Conservation (phyloP, 306 rosid species). For the Pyrus bretschneideri region DNA sequence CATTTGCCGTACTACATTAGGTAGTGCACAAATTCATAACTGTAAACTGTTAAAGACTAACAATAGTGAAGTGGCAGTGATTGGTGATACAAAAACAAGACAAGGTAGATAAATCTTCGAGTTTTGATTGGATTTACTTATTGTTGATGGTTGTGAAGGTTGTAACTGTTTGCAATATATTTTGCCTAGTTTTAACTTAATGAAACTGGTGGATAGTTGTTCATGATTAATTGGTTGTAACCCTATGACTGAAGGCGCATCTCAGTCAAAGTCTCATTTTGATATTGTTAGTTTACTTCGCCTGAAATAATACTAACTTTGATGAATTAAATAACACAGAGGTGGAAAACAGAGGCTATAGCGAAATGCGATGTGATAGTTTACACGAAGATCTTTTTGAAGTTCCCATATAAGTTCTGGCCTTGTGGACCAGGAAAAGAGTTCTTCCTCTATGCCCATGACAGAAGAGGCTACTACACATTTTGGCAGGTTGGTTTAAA, state of each 20-base stretch:
- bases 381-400: slow-evolving; percentile 91
- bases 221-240: not conserved
- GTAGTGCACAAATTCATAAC: not conserved
- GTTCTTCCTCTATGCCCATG: slow-evolving; percentile 97
- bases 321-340: slow-evolving; percentile 43
- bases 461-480: slow-evolving; percentile 90
- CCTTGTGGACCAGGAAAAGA: slow-evolving; percentile 88
- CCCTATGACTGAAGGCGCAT: not conserved
- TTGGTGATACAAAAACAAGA: not conserved
- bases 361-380: slow-evolving; percentile 82
- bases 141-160: no score
- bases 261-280: not conserved
- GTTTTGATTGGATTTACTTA: not conserved
- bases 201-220: not conserved
- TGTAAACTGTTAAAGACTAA: not conserved
- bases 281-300: not conserved
- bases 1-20: not conserved
- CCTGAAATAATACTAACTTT: slow-evolving; percentile 4
- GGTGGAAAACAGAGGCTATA: slow-evolving; percentile 88
- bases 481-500: slow-evolving; percentile 86
- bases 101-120: not conserved
- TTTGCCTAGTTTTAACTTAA: not conserved
- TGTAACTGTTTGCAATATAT: not conserved
- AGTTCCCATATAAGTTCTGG: slow-evolving; percentile 88
- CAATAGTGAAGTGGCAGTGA: not conserved